Evolutionary conservation across 805 yeast genomes (phyloP), one percentile per base, ranked within the genome.

Genomic region (Nematodospora valgi): DNA sequence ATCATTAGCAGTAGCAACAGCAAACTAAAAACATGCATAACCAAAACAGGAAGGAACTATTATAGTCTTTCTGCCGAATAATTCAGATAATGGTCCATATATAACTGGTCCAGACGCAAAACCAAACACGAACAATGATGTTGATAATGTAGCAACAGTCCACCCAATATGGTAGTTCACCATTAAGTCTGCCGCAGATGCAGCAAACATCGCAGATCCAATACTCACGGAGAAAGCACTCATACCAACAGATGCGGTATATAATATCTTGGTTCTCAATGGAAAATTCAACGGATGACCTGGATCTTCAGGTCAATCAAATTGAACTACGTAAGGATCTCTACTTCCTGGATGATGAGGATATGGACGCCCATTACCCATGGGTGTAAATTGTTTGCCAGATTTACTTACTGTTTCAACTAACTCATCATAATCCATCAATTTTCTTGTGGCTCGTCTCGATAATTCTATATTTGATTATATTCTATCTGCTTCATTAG

Each of bases 41-140:
- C 53, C 52, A 25, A 63, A 51, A 13, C 34, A 67, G 50, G 80
- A 76, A 3, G 60, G 34, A 19, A 73, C 42, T 15, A 73, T 64
- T 19, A 75, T 72, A 4, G 53, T 40, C 43, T 61, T 70, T 27
- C 78, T 56, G 30, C 69, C 58, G 46, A 39, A 48, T 12, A 62
- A 56, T 37, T 56, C 58, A 14, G 52, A 43, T 18, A 53, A 40
- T 6, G 59, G 58, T 30, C 59, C 96, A 87, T 93, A 89, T 23
- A 86, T 51, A 33, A 89, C 68, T 3, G 98, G 98, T 13, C 97
- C 96, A 1, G 86, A 73, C 1, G 96, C 97, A 60, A 88, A 91
- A 8, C 97, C 98, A 27, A 87, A 58, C n/a, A 89, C 96, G 49
- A 77, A 89, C 17, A 88, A 40, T 1, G 96, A 79, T 7, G 87